Conservation (phyloP, 2,329 filamentous ascomycete genomes). For the Botryotinia globosa region DNA sequence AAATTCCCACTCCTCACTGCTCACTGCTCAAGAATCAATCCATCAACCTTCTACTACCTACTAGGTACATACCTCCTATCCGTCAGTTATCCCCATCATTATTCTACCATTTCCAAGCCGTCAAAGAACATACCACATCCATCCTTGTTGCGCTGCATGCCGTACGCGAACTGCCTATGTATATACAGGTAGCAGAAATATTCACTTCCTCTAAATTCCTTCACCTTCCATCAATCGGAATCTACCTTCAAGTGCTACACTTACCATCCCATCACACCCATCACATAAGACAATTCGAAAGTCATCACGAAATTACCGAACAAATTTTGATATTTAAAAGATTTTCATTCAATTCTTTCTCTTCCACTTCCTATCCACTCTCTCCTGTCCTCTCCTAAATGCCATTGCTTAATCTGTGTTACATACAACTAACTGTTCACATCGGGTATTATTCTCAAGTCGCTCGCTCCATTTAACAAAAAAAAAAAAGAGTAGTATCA, state of each 20-base stretch:
- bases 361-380: background rate
- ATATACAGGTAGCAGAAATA: background rate
- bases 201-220: background rate
- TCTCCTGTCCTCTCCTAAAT: background rate
- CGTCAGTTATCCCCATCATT: too few species aligned
- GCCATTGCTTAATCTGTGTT: slow-evolving; percentile 1
- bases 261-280: background rate
- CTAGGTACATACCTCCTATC: too few species aligned
- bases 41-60: too few species aligned
- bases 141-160: too few species aligned
- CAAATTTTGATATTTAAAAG: background rate
- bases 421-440: slow-evolving; percentile 7
- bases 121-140: background rate
- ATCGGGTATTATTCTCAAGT: slow-evolving; percentile 15
- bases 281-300: background rate
- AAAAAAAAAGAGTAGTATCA: slow-evolving; percentile 1
- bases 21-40: too few species aligned
- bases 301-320: background rate
- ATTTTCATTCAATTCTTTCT: background rate
- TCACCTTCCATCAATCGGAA: background rate
- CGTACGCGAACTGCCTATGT: too few species aligned
- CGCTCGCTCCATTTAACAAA: slow-evolving; percentile 15
- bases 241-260: background rate
- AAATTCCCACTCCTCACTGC: too few species aligned
- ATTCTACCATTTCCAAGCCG: too few species aligned